These are phyloP conservation scores for Curvularia spicifera DNA, from an alignment of 2,329 filamentous ascomycete species.

Conservation along the genomic window DNA sequence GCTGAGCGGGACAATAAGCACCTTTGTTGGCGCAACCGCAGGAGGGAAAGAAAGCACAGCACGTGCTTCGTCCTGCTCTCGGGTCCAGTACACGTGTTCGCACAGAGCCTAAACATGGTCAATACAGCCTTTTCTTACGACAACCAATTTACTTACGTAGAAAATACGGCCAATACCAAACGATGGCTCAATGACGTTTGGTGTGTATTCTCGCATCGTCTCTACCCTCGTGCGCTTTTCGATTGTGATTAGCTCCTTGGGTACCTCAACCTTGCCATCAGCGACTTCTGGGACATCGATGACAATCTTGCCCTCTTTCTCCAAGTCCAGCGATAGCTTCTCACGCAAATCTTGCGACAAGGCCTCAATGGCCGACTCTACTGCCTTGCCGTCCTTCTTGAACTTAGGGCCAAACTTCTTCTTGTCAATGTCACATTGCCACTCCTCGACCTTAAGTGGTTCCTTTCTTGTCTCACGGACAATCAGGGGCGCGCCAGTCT, in stretches of 20 bases:
- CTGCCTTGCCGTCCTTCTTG: constrained; percentile 85
- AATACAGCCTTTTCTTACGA: constrained; percentile 4
- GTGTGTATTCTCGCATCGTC: constrained; percentile 87
- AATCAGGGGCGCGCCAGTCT: constrained; percentile 83
- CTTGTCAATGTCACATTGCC: constrained; percentile 85
- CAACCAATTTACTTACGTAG: constrained; percentile 60
- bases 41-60: constrained; percentile 78
- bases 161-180: constrained; percentile 96
- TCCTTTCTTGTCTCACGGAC: constrained; percentile 82
- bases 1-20: constrained; percentile 88
- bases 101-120: constrained; percentile 75
- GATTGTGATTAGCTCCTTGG: constrained; percentile 80
- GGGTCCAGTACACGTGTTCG: constrained; percentile 95
- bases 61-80: constrained; percentile 81
- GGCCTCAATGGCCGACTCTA: constrained; percentile 78
- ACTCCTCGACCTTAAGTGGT: constrained; percentile 83
- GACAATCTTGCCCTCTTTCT: constrained; percentile 74
- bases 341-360: constrained; percentile 82
- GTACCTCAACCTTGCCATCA: constrained; percentile 78
- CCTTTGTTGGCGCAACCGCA: constrained; percentile 89
- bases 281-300: constrained; percentile 73
- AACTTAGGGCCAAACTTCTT: constrained; percentile 96
- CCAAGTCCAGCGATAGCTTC: constrained; percentile 75
- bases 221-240: constrained; percentile 83
- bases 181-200: constrained; percentile 95